Percentiles rank a stretch among this genome's conserved stretches.
These are phyloP conservation scores for Mycena pura DNA, from an alignment of 768 basidiomycete genomes.

Conservation along the genomic window DNA sequence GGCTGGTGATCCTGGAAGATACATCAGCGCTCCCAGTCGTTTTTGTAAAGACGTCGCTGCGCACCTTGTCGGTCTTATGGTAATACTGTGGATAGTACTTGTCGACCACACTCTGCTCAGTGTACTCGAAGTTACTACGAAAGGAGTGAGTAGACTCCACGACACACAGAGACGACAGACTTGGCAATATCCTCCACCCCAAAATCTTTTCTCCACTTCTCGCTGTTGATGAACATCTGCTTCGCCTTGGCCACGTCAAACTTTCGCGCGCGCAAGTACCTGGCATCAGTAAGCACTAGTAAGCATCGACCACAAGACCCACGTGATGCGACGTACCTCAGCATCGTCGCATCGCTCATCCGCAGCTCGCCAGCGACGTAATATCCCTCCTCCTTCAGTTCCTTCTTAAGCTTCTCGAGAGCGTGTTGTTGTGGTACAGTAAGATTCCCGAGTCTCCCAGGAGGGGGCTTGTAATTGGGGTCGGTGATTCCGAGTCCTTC, in stretches of 20 bases:
- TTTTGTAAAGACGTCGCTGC: slow-evolving; percentile 23
- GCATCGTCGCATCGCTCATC: slow-evolving; percentile 74
- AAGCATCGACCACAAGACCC: no score
- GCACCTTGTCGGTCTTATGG: slow-evolving; percentile 93
- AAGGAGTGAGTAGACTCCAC: neutral
- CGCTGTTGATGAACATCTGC: slow-evolving; percentile 80
- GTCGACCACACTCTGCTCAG: slow-evolving; percentile 82
- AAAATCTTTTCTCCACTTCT: slow-evolving; percentile 91
- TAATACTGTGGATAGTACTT: slow-evolving; percentile 96
- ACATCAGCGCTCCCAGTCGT: neutral
- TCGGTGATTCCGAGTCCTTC: slow-evolving; percentile 67
- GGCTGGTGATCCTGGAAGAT: slow-evolving; percentile 85
- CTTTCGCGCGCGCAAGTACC: slow-evolving; percentile 92
- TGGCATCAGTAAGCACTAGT: slow-evolving; percentile 34
- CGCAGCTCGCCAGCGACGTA: slow-evolving; percentile 60
- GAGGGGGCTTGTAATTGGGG: slow-evolving; percentile 67
- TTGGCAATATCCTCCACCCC: slow-evolving; percentile 76
- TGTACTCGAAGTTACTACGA: slow-evolving; percentile 84
- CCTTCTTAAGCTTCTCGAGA: slow-evolving; percentile 71
- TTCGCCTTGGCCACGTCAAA: slow-evolving; percentile 87
- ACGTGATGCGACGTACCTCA: slow-evolving; percentile 53
- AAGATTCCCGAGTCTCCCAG: slow-evolving; percentile 85
- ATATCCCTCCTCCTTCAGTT: slow-evolving; percentile 63
- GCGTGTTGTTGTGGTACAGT: slow-evolving; percentile 63
- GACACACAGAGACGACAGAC: slow-evolving; percentile 40